Base-by-base conservation (phyloP, 352 stramenopile species). In the Phytophthora macrochlamydospora region DNA sequence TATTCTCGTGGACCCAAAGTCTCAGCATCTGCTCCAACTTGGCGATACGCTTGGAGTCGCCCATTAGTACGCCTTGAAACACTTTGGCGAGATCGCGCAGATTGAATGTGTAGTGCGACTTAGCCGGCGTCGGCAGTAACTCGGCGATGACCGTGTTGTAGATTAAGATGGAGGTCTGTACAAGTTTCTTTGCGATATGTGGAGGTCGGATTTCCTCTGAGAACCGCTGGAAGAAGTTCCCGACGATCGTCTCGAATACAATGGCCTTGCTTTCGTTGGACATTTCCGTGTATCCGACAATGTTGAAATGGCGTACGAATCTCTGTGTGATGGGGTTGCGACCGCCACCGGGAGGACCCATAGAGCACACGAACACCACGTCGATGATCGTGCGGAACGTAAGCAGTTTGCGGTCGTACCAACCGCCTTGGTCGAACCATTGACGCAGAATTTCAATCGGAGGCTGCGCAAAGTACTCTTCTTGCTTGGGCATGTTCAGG, bases 401-500 rank as follows among this genome's bases (percentile, higher is more conserved):
- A 3, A 98, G 75, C 9, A 97, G 76, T 61, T 99, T 98, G 9
- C 90, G 83, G 62, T 98, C 95, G 67, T 98, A 98, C 95, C 95
- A 98, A 3, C 94, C 95, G 45, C 81, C 91, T 67, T 98, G 93
- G 67, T 98, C 91, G 52, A 98, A 97, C 90, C 90, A 98, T 72
- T 98, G 95, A 0, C 95, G 81, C 40, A 99, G 53, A 28, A 98
- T 94, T 67, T 99, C 95, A 50, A 99, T 97, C 6, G 95, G 92
- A 7, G 95, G 95, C 75, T 98, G 95, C 1, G 95, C 95, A 50
- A 97, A 97, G 58, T 96, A 98, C 54, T 96, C 88, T 59, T 98
- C 94, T 37, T 92, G 87, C 63, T 98, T 97, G 1, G 95, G 95
- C 95, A 98, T 98, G 70, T 98, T 98, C 7, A 98, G 67, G 61